phyloP scores from a whole-genome alignment of 805 yeast genomes.

The Brettanomyces nanus region DNA sequence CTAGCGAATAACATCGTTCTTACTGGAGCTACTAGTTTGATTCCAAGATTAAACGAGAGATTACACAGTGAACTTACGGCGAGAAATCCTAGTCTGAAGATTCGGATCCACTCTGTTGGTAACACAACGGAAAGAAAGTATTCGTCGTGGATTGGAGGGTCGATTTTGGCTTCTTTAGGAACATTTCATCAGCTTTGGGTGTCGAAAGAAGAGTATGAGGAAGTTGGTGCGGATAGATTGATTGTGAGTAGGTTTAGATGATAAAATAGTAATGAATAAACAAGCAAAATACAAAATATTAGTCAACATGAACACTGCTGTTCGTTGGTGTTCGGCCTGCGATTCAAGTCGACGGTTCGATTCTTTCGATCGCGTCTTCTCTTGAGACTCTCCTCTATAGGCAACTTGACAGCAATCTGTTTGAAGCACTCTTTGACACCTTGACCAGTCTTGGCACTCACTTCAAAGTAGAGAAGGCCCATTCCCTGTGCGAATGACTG shows the following conservation, averaged over 20 bases:
- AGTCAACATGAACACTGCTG: constrained; percentile 24
- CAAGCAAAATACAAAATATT: neutral
- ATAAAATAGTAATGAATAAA: constrained; percentile 1
- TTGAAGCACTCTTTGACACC: constrained; percentile 41
- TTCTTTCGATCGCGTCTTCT: constrained; percentile 16
- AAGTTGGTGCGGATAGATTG: constrained; percentile 77
- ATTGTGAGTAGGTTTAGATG: constrained; percentile 76
- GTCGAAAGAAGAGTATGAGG: constrained; percentile 77
- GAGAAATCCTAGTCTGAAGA: constrained; percentile 75
- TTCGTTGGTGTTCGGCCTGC: constrained; percentile 26
- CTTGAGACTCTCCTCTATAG: constrained; percentile 21
- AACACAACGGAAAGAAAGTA: constrained; percentile 67
- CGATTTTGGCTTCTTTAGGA: constrained; percentile 79
- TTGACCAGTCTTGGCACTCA: constrained; percentile 51
- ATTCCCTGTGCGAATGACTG: constrained; percentile 47
- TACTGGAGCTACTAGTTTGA: constrained; percentile 75
- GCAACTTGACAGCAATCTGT: constrained; percentile 41
- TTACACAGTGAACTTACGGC: constrained; percentile 60
- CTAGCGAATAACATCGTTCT: constrained; percentile 83
- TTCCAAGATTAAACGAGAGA: constrained; percentile 77
- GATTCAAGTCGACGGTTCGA: constrained; percentile 23
- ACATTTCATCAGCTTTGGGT: constrained; percentile 96
- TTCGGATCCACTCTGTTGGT: constrained; percentile 77
- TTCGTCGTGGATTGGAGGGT: constrained; percentile 89
- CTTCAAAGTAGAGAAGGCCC: constrained; percentile 42